Percentiles rank a stretch among this genome's conserved stretches.
Evolutionary conservation across 495 filamentous ascomycete genomes (phyloP).

Genomic region (Penicillium odoratum): DNA sequence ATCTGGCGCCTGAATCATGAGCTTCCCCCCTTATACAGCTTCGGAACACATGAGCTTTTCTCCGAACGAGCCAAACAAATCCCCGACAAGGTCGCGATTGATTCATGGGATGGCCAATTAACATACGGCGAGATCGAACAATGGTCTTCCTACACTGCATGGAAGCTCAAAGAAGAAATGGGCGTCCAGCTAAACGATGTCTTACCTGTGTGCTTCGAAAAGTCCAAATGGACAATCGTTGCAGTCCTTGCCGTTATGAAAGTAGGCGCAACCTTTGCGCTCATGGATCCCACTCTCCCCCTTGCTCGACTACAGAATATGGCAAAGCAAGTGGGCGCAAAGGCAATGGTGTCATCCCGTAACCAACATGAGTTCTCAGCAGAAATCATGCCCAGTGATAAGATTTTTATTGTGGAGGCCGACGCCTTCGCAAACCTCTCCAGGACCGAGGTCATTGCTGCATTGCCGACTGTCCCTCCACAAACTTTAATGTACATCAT

Average conservation of each 20-base stretch:
- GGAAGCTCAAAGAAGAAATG: conserved; percentile 21
- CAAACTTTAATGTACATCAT: conserved; percentile 43
- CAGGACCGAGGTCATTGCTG: background rate
- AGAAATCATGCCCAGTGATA: conserved; percentile 29
- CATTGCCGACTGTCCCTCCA: conserved; percentile 28
- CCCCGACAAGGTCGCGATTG: conserved; percentile 40
- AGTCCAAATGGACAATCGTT: conserved; percentile 48
- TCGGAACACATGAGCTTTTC: conserved; percentile 51
- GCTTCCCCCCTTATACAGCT: conserved; percentile 31
- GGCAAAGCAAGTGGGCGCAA: conserved; percentile 33
- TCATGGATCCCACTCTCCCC: conserved; percentile 41
- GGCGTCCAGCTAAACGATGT: conserved; percentile 36
- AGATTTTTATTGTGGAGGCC: conserved; percentile 29
- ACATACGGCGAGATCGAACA: conserved; percentile 46
- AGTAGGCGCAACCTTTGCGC: conserved; percentile 37
- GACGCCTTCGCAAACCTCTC: conserved; percentile 19
- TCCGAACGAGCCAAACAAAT: conserved; percentile 29
- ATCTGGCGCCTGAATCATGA: conserved; percentile 38
- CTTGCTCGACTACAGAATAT: conserved; percentile 42
- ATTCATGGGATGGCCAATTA: conserved; percentile 49
- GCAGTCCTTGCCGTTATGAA: conserved; percentile 48
- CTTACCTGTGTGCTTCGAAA: conserved; percentile 48
- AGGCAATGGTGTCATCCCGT: conserved; percentile 33
- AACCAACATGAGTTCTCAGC: conserved; percentile 26
- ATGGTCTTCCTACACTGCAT: conserved; percentile 35